Percentiles rank a stretch among this genome's conserved stretches.
phyloP scores from a whole-genome alignment of 352 stramenopile genomes.

The Peronosclerospora sorghi region DNA sequence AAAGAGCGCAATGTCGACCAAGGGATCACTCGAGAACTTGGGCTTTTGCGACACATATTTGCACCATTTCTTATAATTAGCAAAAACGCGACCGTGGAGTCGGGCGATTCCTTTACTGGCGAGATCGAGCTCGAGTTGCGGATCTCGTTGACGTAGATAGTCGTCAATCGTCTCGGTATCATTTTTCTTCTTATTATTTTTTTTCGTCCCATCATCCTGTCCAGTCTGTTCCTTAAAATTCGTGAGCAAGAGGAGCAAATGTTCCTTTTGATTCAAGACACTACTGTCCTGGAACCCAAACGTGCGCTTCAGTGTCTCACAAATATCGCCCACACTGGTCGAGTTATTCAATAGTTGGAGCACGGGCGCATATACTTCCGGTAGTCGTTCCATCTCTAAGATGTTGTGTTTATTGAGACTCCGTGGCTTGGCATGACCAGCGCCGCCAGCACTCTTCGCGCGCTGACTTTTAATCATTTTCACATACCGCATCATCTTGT shows the following conservation, averaged over 20 bases:
- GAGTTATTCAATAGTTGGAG: conserved; percentile 51
- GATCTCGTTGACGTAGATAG: conserved; percentile 38
- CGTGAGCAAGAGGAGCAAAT: conserved; percentile 60
- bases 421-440: conserved; percentile 12
- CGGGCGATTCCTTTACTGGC: conserved; percentile 49
- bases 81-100: conserved; percentile 57
- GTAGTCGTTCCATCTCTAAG: conserved; percentile 48
- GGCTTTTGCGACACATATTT: conserved; percentile 73
- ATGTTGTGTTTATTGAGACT: conserved; percentile 57
- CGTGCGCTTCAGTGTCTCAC: conserved; percentile 88
- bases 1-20: conserved; percentile 69
- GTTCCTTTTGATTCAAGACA: conserved; percentile 63
- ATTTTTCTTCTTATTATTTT: conserved; percentile 29
- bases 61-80: conserved; percentile 84
- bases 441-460: conserved; percentile 27
- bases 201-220: conserved; percentile 26
- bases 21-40: conserved; percentile 55
- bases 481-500: conserved; percentile 77
- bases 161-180: conserved; percentile 25
- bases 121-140: conserved; percentile 59
- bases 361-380: conserved; percentile 50
- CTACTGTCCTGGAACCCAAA: conserved; percentile 93
- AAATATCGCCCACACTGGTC: conserved; percentile 48
- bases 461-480: conserved; percentile 80
- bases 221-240: conserved; percentile 70